Evolutionary conservation across 768 basidiomycete species (phyloP).

Genomic region (Chiua virens): DNA sequence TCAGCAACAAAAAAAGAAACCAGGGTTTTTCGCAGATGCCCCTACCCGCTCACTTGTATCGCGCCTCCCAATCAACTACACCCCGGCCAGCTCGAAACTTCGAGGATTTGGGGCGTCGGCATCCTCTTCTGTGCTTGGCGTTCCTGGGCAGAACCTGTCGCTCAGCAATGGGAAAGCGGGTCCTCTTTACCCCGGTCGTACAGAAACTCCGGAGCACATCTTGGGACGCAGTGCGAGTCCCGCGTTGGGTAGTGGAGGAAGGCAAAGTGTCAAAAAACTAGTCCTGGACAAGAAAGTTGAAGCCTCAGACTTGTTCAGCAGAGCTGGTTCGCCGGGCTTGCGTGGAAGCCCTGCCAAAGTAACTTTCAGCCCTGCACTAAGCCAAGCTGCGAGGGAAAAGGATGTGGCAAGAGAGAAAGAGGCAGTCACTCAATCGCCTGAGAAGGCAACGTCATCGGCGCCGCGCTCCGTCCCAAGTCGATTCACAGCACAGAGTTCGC

Average conservation of each 20-base stretch:
- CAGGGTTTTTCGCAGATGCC: slow-evolving; percentile 73
- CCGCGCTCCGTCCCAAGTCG: slow-evolving; percentile 41
- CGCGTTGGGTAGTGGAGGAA: slow-evolving; percentile 63
- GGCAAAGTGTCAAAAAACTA: slow-evolving; percentile 91
- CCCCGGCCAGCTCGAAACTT: slow-evolving; percentile 60
- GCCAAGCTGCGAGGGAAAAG: slow-evolving; percentile 73
- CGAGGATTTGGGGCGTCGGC: slow-evolving; percentile 62
- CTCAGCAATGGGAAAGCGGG: slow-evolving; percentile 57
- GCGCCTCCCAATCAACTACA: slow-evolving; percentile 62
- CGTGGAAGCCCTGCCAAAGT: slow-evolving; percentile 44
- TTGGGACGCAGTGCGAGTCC: slow-evolving; percentile 57
- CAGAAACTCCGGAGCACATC: slow-evolving; percentile 62
- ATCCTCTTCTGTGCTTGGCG: slow-evolving; percentile 35
- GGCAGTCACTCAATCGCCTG: slow-evolving; percentile 20
- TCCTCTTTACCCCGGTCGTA: slow-evolving; percentile 52
- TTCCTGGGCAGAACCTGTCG: slow-evolving; percentile 36
- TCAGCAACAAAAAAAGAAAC: slow-evolving; percentile 69
- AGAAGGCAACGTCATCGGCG: slow-evolving; percentile 32
- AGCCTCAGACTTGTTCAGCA: slow-evolving; percentile 66
- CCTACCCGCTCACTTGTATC: slow-evolving; percentile 72
- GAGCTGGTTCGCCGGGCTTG: slow-evolving; percentile 38
- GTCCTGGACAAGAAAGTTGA: slow-evolving; percentile 85
- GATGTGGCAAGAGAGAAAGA: slow-evolving; percentile 50
- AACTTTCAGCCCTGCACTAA: slow-evolving; percentile 72
- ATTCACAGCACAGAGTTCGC: slow-evolving; percentile 38